Conservation (phyloP, 2,329 filamentous ascomycete genomes). For the Fusarium begoniae region DNA sequence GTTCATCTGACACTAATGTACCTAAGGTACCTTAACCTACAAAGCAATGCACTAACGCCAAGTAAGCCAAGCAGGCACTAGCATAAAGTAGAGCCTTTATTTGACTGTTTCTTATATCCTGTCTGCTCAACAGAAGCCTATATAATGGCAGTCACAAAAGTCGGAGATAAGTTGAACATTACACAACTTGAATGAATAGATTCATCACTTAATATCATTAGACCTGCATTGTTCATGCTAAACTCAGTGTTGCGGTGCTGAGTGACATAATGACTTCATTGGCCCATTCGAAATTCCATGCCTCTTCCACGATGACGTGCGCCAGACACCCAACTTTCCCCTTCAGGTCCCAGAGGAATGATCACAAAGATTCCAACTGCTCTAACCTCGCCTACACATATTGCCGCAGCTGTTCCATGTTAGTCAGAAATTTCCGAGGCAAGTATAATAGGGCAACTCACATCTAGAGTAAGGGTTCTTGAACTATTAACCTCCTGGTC, state of each 20-base stretch:
- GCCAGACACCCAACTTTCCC: constrained; percentile 7
- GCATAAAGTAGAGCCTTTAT: neutral
- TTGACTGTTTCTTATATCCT: neutral
- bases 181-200: neutral
- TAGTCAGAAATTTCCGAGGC: constrained; percentile 2
- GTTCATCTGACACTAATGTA: neutral
- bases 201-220: neutral
- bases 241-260: neutral
- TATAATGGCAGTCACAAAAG: neutral
- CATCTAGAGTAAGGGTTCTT: constrained; percentile 91
- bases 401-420: constrained; percentile 45
- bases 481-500: constrained; percentile 95
- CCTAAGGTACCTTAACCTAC: neutral
- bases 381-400: constrained; percentile 42
- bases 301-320: neutral
- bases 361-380: neutral
- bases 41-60: neutral
- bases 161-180: too few species aligned
- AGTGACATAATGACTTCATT: constrained; percentile 8
- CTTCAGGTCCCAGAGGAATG: constrained; percentile 5
- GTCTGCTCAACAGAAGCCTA: neutral
- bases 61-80: neutral
- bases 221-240: neutral
- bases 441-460: constrained; percentile 62
- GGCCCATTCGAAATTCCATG: constrained; percentile 2